Conservation (phyloP, 2,329 filamentous ascomycete genomes). For the Neofusicoccum laricinum region DNA sequence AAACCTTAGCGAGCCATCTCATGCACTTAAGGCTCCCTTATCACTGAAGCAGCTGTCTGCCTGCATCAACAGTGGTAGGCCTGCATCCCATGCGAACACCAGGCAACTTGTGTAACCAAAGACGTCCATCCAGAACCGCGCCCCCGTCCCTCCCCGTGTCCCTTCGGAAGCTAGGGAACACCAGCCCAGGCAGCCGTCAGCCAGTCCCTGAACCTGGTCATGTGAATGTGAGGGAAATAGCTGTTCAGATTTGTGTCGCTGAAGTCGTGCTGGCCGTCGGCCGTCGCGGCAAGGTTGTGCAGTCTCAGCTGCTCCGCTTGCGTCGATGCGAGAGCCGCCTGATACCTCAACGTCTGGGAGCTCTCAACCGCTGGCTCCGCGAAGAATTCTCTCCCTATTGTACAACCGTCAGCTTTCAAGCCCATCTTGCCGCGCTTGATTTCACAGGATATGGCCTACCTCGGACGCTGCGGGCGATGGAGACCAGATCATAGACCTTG, state of each 20-base stretch:
- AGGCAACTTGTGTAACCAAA: background rate
- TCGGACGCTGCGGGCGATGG: conserved; percentile 41
- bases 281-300: conserved; percentile 64
- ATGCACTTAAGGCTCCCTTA: no score
- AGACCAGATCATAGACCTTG: conserved; percentile 59
- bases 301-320: conserved; percentile 41
- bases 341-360: conserved; percentile 49
- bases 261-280: conserved; percentile 67
- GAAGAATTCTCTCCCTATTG: conserved; percentile 28
- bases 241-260: conserved; percentile 54
- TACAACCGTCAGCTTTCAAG: conserved; percentile 10
- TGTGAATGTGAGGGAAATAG: conserved; percentile 36
- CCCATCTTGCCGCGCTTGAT: background rate
- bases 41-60: no score
- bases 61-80: no score
- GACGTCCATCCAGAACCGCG: background rate
- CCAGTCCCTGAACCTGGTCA: conserved; percentile 39
- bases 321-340: conserved; percentile 43
- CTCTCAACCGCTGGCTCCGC: conserved; percentile 28
- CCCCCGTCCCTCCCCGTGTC: no score
- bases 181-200: conserved; percentile 33
- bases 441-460: background rate
- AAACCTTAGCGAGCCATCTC: no score
- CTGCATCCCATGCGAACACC: no score
- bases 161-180: conserved; percentile 21